Conservation (phyloP, 208 protist species). For the Strigomonas culicis region DNA sequence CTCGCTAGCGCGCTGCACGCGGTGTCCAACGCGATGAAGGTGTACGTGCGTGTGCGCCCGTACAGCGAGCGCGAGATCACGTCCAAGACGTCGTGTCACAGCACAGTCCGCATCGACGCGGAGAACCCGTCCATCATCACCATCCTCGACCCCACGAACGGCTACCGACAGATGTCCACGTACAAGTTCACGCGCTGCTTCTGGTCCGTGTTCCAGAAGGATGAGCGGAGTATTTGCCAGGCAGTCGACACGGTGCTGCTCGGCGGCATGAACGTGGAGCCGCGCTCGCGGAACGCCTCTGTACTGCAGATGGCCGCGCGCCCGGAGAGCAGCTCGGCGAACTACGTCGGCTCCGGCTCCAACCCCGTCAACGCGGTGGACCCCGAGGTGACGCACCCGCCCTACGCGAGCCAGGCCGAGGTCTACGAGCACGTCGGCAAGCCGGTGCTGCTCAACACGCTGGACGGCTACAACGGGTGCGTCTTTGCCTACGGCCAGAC, state of each 20-base stretch:
- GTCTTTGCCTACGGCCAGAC: slow-evolving; percentile 92
- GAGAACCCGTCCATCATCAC: slow-evolving; percentile 72
- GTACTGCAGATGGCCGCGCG: slow-evolving; percentile 17
- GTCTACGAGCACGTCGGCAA: slow-evolving; percentile 73
- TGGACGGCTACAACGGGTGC: slow-evolving; percentile 85
- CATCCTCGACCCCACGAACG: slow-evolving; percentile 55
- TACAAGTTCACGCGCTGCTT: slow-evolving; percentile 77
- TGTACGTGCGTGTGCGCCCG: slow-evolving; percentile 83
- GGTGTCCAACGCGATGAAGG: slow-evolving; percentile 70
- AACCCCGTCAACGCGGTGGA: slow-evolving; percentile 38
- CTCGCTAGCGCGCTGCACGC: slow-evolving; percentile 15
- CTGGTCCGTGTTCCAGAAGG: slow-evolving; percentile 66
- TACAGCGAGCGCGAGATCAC: slow-evolving; percentile 79
- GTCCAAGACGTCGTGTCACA: slow-evolving; percentile 32
- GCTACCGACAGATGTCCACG: slow-evolving; percentile 48
- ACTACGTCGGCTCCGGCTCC: slow-evolving; percentile 33
- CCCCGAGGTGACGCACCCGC: slow-evolving; percentile 48
- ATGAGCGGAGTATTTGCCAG: slow-evolving; percentile 9
- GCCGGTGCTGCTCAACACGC: slow-evolving; percentile 69
- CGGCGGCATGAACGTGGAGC: slow-evolving; percentile 40
- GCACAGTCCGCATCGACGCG: slow-evolving; percentile 66
- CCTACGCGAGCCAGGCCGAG: slow-evolving; percentile 65
- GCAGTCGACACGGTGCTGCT: slow-evolving; percentile 37
- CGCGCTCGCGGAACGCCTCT: slow-evolving; percentile 26
- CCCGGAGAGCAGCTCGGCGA: slow-evolving; percentile 9